Evolutionary conservation across 768 basidiomycete species (phyloP).

Genomic region (Tubosaeta brunneosetosa): DNA sequence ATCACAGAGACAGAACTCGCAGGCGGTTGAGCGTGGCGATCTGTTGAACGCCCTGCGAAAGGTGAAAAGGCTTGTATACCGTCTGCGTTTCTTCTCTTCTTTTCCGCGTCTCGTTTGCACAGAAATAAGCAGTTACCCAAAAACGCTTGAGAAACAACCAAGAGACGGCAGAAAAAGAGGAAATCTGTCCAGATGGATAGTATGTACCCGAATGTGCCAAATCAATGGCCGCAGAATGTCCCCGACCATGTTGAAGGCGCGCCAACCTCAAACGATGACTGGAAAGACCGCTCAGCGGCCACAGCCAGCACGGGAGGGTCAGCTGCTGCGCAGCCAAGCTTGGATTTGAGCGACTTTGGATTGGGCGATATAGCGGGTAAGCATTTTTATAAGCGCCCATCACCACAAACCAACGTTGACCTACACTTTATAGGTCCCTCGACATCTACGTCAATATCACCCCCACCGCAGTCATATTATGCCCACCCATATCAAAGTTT

Average conservation of each 20-base stretch:
- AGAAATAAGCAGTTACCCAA: constrained; percentile 44
- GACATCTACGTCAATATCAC: constrained; percentile 36
- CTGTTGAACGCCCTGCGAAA: constrained; percentile 34
- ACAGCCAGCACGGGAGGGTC: constrained; percentile 23
- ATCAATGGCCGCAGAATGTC: constrained; percentile 39
- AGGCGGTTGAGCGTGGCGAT: constrained; percentile 34
- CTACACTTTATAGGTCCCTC: constrained; percentile 30
- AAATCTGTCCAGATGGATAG: constrained; percentile 39
- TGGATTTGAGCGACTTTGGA: constrained; percentile 43
- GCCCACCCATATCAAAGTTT: constrained; percentile 38
- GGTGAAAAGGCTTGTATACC: constrained; percentile 38
- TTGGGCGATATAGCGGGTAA: constrained; percentile 42
- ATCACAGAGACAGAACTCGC: constrained; percentile 37
- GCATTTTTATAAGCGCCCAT: constrained; percentile 31
- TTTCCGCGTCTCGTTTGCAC: constrained; percentile 36
- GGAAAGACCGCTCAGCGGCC: constrained; percentile 35
- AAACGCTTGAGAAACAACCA: constrained; percentile 38
- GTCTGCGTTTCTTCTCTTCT: constrained; percentile 34
- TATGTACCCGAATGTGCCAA: constrained; percentile 45
- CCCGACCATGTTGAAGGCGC: constrained; percentile 29
- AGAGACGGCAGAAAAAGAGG: constrained; percentile 37
- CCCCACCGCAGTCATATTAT: constrained; percentile 40
- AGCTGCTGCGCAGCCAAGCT: constrained; percentile 29
- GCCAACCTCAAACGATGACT: constrained; percentile 32
- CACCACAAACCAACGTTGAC: constrained; percentile 12